phyloP scores from a whole-genome alignment of 2,329 filamentous ascomycete genomes.

The Trichophyton rubrum region DNA sequence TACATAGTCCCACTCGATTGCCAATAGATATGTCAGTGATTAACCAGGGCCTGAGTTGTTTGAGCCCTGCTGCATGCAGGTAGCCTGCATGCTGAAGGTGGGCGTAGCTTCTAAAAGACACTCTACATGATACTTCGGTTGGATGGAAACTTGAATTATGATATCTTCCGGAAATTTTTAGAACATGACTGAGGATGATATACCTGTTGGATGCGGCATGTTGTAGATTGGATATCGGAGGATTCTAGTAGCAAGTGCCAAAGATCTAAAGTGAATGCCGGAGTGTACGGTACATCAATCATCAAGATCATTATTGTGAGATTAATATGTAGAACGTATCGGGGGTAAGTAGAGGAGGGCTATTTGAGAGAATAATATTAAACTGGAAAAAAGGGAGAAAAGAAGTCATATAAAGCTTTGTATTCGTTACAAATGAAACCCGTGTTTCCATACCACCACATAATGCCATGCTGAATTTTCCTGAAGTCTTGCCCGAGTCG shows the following conservation, averaged over 20 bases:
- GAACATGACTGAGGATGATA: not conserved
- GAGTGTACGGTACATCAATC: not conserved
- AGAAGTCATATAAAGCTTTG: not conserved
- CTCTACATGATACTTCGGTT: not conserved
- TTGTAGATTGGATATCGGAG: not conserved
- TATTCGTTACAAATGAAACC: not conserved
- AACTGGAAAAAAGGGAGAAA: not conserved
- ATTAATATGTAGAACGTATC: not conserved
- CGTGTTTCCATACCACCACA: slow-evolving; percentile 1
- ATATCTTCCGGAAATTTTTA: too few relatives aligned
- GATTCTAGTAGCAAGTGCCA: not conserved
- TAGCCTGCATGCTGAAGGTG: not conserved
- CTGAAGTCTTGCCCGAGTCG: slow-evolving; percentile 1
- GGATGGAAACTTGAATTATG: not conserved
- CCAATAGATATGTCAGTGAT: not conserved
- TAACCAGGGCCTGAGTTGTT: not conserved
- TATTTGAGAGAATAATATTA: not conserved
- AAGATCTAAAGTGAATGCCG: not conserved
- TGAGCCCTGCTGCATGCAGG: not conserved
- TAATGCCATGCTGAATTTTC: slow-evolving; percentile 2
- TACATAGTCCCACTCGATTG: not conserved
- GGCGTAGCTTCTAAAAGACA: not conserved
- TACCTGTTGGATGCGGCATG: not conserved
- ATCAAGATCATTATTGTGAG: not conserved
- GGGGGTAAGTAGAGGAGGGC: not conserved